Percentiles rank a stretch among this genome's conserved stretches.
Evolutionary conservation across 2,329 filamentous ascomycete genomes (phyloP).

Genomic region (Geosmithia putterillii): DNA sequence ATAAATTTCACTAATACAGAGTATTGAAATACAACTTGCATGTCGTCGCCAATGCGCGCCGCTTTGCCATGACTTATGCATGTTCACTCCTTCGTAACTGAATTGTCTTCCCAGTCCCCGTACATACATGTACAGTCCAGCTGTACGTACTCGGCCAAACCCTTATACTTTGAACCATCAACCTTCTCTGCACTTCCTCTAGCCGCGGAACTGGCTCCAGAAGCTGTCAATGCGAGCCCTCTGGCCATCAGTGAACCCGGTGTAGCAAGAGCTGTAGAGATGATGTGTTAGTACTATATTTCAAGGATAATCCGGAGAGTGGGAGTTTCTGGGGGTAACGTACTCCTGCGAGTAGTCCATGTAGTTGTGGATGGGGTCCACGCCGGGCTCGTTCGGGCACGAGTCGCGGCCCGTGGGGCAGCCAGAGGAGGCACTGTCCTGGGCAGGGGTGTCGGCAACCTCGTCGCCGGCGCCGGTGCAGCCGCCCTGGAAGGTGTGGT

Average conservation of each 20-base stretch:
- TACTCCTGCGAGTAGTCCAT: slow-evolving; percentile 30
- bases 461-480: slow-evolving; percentile 22
- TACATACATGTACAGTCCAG: neutral
- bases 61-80: too few relatives aligned
- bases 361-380: slow-evolving; percentile 24
- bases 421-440: slow-evolving; percentile 16
- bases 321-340: slow-evolving; percentile 5
- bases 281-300: slow-evolving; percentile 9
- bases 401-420: slow-evolving; percentile 24
- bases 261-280: slow-evolving; percentile 23
- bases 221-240: slow-evolving; percentile 23
- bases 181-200: neutral
- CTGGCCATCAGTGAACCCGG: slow-evolving; percentile 31
- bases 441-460: slow-evolving; percentile 26
- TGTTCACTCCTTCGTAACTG: too few relatives aligned
- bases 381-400: slow-evolving; percentile 15
- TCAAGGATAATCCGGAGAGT: neutral
- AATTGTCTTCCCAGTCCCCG: too few relatives aligned
- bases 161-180: neutral
- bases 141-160: neutral
- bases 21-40: too few relatives aligned
- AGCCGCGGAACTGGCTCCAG: slow-evolving; percentile 22
- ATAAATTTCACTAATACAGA: too few relatives aligned
- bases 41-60: too few relatives aligned
- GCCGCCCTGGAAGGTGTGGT: slow-evolving; percentile 33